Evolutionary conservation across 1,284 basidiomycete species (phyloP), one percentile per base, ranked within the genome.

Genomic region (Heterobasidion occidentale): DNA sequence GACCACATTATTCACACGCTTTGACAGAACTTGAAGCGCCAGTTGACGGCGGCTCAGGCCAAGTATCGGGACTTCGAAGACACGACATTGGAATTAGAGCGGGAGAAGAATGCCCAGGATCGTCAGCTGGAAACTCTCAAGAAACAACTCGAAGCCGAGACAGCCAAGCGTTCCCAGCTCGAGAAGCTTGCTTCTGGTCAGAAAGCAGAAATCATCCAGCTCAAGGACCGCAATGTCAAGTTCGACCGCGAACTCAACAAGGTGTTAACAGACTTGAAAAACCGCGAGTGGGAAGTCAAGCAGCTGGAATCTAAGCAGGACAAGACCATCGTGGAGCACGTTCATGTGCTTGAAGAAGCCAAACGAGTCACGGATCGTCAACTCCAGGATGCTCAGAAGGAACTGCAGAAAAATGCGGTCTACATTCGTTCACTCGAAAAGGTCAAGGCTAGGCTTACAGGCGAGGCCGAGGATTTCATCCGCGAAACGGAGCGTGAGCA

Each of bases 261-360:
- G 62, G 83, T 88, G 8, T 76, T 91, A 9, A 79, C 82, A 7
- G 91, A 95, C 60, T 75, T 96, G 55, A 91, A 92, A 65, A 79
- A 79, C 49, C 84, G 88, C 42, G 91, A 98, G 66, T 90, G 87
- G 79, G 92, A 96, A 58, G 81, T 93, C 59, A 89, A 86, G 59
- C 88, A 94, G 58, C 74, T 95, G 14, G 88, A 92, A 58, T 88
- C 88, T 7, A 84, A 86, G 67, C 92, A 95, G 70, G 94, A 98
- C 77, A 98, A 96, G 77, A 98, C 94, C 12, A 97, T 98, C 58
- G 94, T 99, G 51, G 96, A 99, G 71, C 97, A 99, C 67, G 94
- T 99, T 19, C 91, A 99, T 65, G 97, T 99, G 15, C 79, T 98
- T 7, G 95, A 99, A 69, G 92, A 97, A 67, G 96, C 97, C 9